Percentiles rank a stretch among this genome's conserved stretches.
phyloP scores from a whole-genome alignment of 306 rosid genomes.

The Dryas alaskensis region DNA sequence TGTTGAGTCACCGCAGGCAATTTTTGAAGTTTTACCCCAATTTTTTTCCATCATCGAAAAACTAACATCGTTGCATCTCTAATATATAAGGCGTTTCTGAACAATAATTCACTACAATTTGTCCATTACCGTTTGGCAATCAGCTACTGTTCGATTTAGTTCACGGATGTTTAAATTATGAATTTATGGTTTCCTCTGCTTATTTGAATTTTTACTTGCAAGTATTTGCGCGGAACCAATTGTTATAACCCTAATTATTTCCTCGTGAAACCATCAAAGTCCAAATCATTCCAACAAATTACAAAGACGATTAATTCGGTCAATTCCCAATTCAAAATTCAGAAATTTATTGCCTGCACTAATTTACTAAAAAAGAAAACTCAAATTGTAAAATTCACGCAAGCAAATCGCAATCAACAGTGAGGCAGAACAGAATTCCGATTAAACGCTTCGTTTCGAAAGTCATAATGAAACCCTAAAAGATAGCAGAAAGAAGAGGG shows the following conservation, averaged over 20 bases:
- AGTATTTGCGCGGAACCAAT: not conserved
- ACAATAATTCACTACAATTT: not conserved
- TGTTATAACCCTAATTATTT: not conserved
- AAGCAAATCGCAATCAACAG: not conserved
- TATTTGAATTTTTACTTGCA: not conserved
- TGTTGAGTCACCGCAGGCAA: not conserved
- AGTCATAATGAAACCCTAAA: not conserved
- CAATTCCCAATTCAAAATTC: constrained; percentile 8
- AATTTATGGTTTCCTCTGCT: not conserved
- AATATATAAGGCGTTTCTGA: not conserved
- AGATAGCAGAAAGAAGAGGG: not conserved
- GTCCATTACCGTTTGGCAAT: not conserved
- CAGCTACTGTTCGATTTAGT: not conserved
- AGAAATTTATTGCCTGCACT: not conserved
- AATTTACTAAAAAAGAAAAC: not conserved
- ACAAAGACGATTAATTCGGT: not conserved
- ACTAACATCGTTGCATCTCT: not conserved
- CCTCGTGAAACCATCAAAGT: not conserved
- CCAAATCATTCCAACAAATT: not conserved
- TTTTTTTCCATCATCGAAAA: not conserved
- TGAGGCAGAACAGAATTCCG: not conserved
- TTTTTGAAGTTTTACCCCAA: not conserved
- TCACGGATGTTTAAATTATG: not conserved
- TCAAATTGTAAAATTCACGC: not conserved
- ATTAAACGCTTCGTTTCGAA: not conserved